A percentile compares a stretch with the other conserved stretches of the same genome.
phyloP scores from a whole-genome alignment of 2,329 filamentous ascomycete species.

The Arthrobotrys conoides region DNA sequence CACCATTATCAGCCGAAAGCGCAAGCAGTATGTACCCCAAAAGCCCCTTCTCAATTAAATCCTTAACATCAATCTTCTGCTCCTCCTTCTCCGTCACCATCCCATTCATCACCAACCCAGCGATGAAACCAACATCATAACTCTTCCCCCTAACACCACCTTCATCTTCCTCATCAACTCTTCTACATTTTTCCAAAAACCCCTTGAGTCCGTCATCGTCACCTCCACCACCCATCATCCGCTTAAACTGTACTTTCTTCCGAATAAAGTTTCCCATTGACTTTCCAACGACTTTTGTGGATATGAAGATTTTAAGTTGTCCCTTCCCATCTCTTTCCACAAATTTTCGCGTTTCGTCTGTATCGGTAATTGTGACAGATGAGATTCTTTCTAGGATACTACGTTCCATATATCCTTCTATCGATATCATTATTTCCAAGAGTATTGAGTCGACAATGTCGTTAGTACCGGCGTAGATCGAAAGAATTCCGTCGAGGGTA shows the following conservation, averaged over 20 bases:
- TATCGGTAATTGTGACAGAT: background rate
- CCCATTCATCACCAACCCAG: conserved; percentile 33
- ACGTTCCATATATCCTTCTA: conserved; percentile 62
- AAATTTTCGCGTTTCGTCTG: conserved; percentile 4
- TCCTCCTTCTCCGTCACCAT: conserved; percentile 32
- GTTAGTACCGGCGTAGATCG: conserved; percentile 62
- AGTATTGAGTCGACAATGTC: conserved; percentile 62
- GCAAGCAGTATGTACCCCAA: conserved; percentile 62
- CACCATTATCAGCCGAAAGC: conserved; percentile 57
- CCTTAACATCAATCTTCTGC: conserved; percentile 60
- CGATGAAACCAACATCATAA: conserved; percentile 43
- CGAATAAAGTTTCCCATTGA: conserved; percentile 59
- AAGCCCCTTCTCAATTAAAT: conserved; percentile 61
- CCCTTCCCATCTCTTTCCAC: conserved; percentile 62
- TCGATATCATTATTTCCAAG: conserved; percentile 62
- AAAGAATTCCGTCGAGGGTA: conserved; percentile 62
- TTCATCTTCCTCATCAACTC: conserved; percentile 19
- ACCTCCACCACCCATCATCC: background rate
- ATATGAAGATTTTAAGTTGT: conserved; percentile 55
- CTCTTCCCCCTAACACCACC: background rate
- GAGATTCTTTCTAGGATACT: conserved; percentile 44
- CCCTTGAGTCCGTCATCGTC: conserved; percentile 9
- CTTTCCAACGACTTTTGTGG: conserved; percentile 50
- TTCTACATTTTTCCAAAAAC: conserved; percentile 33
- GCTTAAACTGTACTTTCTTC: conserved; percentile 26